Percentiles rank a stretch among this genome's conserved stretches.
Evolutionary conservation across 2,329 filamentous ascomycete genomes (phyloP).

Genomic region (Fusarium avenaceum): DNA sequence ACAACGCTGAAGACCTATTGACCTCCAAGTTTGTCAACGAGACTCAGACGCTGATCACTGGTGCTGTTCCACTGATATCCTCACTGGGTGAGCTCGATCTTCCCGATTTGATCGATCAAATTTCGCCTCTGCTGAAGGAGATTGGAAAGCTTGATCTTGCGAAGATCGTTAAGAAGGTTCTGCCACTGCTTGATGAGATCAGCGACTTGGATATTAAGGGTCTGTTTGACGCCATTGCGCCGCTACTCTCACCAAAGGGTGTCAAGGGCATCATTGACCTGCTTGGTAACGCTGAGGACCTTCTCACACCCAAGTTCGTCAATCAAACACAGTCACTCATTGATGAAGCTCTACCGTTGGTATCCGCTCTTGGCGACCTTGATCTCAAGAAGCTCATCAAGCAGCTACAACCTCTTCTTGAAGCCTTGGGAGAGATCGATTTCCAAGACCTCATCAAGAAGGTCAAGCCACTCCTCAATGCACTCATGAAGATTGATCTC

Average conservation of each 20-base stretch:
- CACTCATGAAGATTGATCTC: conserved; percentile 51
- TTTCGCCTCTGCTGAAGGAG: conserved; percentile 51
- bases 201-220: conserved; percentile 52
- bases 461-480: conserved; percentile 50
- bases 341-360: conserved; percentile 54
- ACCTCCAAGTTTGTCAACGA: conserved; percentile 49
- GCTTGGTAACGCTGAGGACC: conserved; percentile 53
- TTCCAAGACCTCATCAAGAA: conserved; percentile 51
- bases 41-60: conserved; percentile 48
- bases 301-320: conserved; percentile 52
- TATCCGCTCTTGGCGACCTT: conserved; percentile 53
- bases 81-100: conserved; percentile 44
- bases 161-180: conserved; percentile 49
- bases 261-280: conserved; percentile 54
- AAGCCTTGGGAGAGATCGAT: conserved; percentile 53
- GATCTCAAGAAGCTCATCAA: conserved; percentile 54
- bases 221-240: conserved; percentile 52
- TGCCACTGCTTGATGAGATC: conserved; percentile 51
- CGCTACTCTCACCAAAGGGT: conserved; percentile 53
- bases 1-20: conserved; percentile 50
- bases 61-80: conserved; percentile 47
- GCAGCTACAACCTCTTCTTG: conserved; percentile 51
- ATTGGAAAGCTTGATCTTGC: conserved; percentile 51
- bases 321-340: conserved; percentile 52
- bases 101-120: conserved; percentile 44